Evolutionary conservation across 352 stramenopile genomes (phyloP).

Genomic region (Aphanomyces euteiches): DNA sequence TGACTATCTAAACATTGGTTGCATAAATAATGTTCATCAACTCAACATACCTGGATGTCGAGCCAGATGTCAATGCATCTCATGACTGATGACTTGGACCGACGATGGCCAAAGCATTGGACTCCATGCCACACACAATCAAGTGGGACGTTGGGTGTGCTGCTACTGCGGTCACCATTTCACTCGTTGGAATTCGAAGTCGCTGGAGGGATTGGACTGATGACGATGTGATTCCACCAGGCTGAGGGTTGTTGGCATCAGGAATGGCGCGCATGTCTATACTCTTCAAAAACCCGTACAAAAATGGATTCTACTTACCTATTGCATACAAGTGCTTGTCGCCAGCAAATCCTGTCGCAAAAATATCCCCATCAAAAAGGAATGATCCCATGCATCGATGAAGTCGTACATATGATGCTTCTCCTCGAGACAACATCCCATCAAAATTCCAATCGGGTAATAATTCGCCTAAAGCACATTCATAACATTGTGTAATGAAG

Average conservation of each 20-base stretch:
- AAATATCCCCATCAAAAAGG: conserved; percentile 15
- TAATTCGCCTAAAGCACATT: neutral
- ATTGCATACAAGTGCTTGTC: conserved; percentile 27
- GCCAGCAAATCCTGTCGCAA: conserved; percentile 15
- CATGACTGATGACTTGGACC: neutral
- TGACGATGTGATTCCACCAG: conserved; percentile 5
- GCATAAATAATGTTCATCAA: too few species aligned
- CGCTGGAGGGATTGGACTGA: conserved; percentile 42
- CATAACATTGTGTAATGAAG: neutral
- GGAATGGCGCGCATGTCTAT: conserved; percentile 21
- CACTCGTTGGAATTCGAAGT: conserved; percentile 47
- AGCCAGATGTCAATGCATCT: too few species aligned
- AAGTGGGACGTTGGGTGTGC: conserved; percentile 44
- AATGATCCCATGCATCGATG: conserved; percentile 25
- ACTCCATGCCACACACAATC: conserved; percentile 42
- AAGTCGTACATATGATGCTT: conserved; percentile 15
- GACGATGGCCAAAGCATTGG: conserved; percentile 19
- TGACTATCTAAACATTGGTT: too few species aligned
- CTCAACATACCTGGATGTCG: too few species aligned
- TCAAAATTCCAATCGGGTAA: conserved; percentile 3
- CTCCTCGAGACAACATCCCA: neutral
- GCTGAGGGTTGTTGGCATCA: neutral
- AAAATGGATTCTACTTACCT: neutral
- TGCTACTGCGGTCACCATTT: conserved; percentile 46
- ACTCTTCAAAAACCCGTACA: neutral